Conservation (phyloP, 441 rosid genomes). For the Erysimum cheiri region DNA sequence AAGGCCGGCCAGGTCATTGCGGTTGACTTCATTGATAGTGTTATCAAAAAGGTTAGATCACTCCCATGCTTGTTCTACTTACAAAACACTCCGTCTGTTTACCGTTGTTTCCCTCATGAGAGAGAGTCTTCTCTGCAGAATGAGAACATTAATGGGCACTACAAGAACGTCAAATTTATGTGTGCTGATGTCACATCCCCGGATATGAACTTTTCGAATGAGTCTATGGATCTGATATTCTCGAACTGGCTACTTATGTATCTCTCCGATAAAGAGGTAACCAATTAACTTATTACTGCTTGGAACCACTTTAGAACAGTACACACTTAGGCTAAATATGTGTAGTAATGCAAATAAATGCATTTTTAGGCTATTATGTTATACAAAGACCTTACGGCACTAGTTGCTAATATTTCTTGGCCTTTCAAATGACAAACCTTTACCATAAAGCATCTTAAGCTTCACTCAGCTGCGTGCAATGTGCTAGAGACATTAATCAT, state of each 20-base stretch:
- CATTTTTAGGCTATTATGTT: background rate
- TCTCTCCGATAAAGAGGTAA: constrained; percentile 93
- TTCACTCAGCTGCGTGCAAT: constrained; percentile 7
- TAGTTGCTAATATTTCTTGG: constrained; percentile 11
- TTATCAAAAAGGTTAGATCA: constrained; percentile 74
- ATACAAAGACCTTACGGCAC: background rate
- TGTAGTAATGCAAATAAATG: background rate
- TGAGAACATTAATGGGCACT: constrained; percentile 75
- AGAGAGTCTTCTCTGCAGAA: constrained; percentile 56
- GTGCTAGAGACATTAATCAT: constrained; percentile 15
- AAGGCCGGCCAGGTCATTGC: constrained; percentile 83
- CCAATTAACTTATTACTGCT: constrained; percentile 1
- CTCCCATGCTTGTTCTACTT: constrained; percentile 20
- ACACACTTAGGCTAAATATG: background rate
- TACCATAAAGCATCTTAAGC: background rate
- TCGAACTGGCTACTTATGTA: constrained; percentile 98
- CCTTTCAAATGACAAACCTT: background rate
- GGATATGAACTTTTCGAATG: constrained; percentile 67
- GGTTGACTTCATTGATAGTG: constrained; percentile 85
- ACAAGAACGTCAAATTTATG: constrained; percentile 83
- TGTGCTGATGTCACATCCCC: constrained; percentile 92
- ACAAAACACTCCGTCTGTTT: background rate
- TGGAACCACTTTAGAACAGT: constrained; percentile 15
- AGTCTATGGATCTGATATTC: constrained; percentile 79
- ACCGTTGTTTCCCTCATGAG: constrained; percentile 1